Evolutionary conservation across 2,329 filamentous ascomycete species (phyloP).

Genomic region (Didymella lethalis): DNA sequence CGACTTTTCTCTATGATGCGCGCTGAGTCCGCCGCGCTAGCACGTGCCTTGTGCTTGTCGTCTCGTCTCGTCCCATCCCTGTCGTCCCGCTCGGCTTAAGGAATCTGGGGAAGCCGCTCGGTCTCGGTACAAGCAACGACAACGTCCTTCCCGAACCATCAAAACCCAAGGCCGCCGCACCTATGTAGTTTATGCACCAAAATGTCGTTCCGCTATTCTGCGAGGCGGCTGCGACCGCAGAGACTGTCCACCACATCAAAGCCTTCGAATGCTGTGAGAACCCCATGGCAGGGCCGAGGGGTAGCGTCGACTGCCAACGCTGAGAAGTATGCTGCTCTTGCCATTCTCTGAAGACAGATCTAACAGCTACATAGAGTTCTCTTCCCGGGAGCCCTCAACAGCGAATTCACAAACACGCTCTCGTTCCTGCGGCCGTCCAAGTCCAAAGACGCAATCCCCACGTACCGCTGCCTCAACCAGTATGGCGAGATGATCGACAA

Average conservation of each 20-base stretch:
- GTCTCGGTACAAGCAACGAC: conserved; percentile 20
- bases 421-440: conserved; percentile 75
- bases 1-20: conserved; percentile 33
- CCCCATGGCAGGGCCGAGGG: conserved; percentile 55
- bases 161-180: conserved; percentile 33
- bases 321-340: conserved; percentile 61
- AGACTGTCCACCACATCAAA: conserved; percentile 24
- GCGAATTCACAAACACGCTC: conserved; percentile 84
- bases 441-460: conserved; percentile 78
- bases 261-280: conserved; percentile 26
- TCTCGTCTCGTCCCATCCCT: not conserved
- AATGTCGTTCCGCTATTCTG: conserved; percentile 48
- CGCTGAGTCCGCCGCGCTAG: conserved; percentile 24
- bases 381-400: conserved; percentile 95
- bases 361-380: conserved; percentile 56
- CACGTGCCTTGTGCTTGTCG: conserved; percentile 36
- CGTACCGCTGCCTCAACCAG: conserved; percentile 90
- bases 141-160: conserved; percentile 27
- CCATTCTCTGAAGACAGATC: too few species aligned
- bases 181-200: conserved; percentile 34
- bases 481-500: conserved; percentile 84
- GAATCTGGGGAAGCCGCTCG: conserved; percentile 17
- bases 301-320: conserved; percentile 67
- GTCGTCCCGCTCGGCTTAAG: conserved; percentile 6
- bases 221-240: conserved; percentile 36